phyloP scores from a whole-genome alignment of 495 filamentous ascomycete genomes.

The Penicillium tannophilum region DNA sequence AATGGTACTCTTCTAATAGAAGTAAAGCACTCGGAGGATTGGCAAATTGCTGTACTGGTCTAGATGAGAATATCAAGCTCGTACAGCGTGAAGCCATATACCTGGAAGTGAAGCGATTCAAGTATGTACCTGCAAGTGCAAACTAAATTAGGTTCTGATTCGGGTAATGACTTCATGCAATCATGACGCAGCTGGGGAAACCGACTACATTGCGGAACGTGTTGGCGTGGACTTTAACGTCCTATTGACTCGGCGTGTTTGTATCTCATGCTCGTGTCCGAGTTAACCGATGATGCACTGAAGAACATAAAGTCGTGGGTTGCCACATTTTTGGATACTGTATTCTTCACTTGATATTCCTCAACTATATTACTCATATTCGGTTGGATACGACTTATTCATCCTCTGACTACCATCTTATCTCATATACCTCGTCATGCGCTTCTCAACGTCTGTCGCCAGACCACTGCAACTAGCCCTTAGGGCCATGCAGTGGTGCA shows the following conservation, averaged over 20 bases:
- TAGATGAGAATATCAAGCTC: not conserved
- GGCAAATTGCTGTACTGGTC: not conserved
- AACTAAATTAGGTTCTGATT: not conserved
- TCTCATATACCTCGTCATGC: conserved; percentile 22
- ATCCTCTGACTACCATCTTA: too few relatives aligned
- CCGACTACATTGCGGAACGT: not conserved
- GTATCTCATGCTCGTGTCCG: conserved; percentile 11
- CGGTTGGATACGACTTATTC: too few relatives aligned
- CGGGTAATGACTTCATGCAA: conserved; percentile 30
- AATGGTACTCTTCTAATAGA: not conserved
- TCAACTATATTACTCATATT: not conserved
- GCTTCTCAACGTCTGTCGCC: conserved; percentile 30
- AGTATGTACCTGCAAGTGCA: not conserved
- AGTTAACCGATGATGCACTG: conserved; percentile 3
- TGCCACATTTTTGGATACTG: not conserved
- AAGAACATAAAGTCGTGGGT: conserved; percentile 12
- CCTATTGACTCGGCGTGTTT: conserved; percentile 12
- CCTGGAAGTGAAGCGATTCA: not conserved
- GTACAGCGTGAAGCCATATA: not conserved
- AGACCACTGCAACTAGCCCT: conserved; percentile 41
- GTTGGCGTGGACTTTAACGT: not conserved
- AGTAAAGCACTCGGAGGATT: not conserved
- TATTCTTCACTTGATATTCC: not conserved
- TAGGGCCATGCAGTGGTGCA: conserved; percentile 52
- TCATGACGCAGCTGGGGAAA: conserved; percentile 40